Base-by-base conservation (phyloP, 371 early-diverging fungal genomes). In the Rhizomucor miehei region DNA sequence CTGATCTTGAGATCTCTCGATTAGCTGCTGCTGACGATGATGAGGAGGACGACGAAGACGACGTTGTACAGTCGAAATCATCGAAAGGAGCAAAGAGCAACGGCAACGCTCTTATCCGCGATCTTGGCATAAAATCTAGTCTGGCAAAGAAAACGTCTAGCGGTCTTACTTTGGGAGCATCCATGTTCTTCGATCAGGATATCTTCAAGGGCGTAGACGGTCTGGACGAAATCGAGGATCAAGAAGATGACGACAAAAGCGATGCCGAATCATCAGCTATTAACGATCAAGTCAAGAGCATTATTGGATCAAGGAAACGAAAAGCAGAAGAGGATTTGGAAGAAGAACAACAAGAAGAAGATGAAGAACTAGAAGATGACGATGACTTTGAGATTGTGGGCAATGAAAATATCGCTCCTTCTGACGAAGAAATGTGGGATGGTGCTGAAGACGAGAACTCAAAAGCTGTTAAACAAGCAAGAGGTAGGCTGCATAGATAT, bases 141-240 rank as follows among this genome's bases (percentile, higher is more conserved):
- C 58, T 84, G 19, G 62, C 71, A 23, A 71, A 75, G 48, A 71
- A 69, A 64, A 79, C 74, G 39, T 67, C 62, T 40, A 77, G 67
- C 43, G 82, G 84, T 40, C 79, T 94, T 21, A 88, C 89, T 3
- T 89, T 87, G 45, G 82, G 85, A 10, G 94, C 97, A 13, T 79
- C 86, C 20, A 75, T 92, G 77, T 95, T 94, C 78, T 95, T 97
- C 75, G 91, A 94, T 63, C 94, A 94, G 65, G 92, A 94, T 3
- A 62, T 95, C 23, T 97, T 97, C 74, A 85, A 92, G 63, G 80
- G 76, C 24, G 60, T 86, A 37, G 73, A 73, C 34, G 64, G 70
- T 10, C 71, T 73, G 2, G 82, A 79, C 21, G 85, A 86, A 1
- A 78, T 80, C 11, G 83, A 87, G 6, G 80, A 82, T 21, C 79